Evolutionary conservation across 2,329 filamentous ascomycete genomes (phyloP), one percentile per base, ranked within the genome.

Genomic region (Didymella segeticola): DNA sequence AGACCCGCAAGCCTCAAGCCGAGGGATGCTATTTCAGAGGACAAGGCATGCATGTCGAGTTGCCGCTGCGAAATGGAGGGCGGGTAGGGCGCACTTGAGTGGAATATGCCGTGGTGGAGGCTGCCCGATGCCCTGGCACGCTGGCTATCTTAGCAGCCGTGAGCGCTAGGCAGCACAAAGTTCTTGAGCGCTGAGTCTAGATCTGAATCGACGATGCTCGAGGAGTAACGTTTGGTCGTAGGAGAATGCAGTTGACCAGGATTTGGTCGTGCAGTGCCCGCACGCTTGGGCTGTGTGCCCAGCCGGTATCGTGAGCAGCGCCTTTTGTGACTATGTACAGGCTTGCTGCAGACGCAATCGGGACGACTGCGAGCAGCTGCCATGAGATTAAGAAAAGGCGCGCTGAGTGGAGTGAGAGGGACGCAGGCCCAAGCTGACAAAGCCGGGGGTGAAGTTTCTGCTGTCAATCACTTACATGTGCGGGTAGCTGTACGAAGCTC

Each of bases 101-200:
- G 47, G 26, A 29, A 47, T 25, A 46, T n/a, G 37, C 43, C 42
- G 56, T 57, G 43, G 14, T 57, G 27, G 29, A 47, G 29, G 45
- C 51, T 49, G 37, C 48, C 42, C 48, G 39, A 47, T 47, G 45
- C 31, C 43, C 30, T 25, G 56, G 39, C 46, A 33, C 26, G 39
- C 36, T 30, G 23, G 46, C 48, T 42, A 33, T 26, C 43, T 31
- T 30, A 27, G 46, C 48, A 54, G 41, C 25, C 42, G 43, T 48
- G 53, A 52, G 47, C 53, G 47, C 43, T 50, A 54, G 25, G 41
- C 53, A 48, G 45, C 20, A 58, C 53, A 47, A 55, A 50, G 26
- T 42, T 47, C 23, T 31, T 46, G 42, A 53, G 42, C 45, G 27
- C 20, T 37, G 43, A 47, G 58, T 49, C 58, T 56, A 59, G 58